A percentile compares a stretch with the other conserved stretches of the same genome.
These are phyloP conservation scores for Chalciporus pseudorubinellus DNA, from an alignment of 768 basidiomycete genomes.

Conservation along the genomic window DNA sequence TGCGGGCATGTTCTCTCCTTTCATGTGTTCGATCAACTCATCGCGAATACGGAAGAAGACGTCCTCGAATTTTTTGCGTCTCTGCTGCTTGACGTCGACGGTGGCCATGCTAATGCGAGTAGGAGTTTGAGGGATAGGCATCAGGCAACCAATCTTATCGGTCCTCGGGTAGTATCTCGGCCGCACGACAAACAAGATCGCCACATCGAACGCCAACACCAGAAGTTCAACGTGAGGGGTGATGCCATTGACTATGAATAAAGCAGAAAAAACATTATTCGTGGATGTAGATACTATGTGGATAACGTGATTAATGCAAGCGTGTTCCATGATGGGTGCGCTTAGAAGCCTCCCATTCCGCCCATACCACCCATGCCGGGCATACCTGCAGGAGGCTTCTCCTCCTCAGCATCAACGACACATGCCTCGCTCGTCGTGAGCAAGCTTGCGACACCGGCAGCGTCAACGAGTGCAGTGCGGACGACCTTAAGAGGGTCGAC, in stretches of 20 bases:
- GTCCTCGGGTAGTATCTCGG: not conserved
- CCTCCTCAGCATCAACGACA: slow-evolving; percentile 88
- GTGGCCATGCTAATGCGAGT: slow-evolving; percentile 21
- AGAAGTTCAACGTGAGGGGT: slow-evolving; percentile 17
- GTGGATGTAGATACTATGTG: slow-evolving; percentile 11
- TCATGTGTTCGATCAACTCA: slow-evolving; percentile 71
- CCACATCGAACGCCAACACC: not conserved
- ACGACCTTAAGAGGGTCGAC: slow-evolving; percentile 97
- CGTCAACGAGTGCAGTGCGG: slow-evolving; percentile 88
- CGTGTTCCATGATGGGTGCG: not conserved
- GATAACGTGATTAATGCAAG: slow-evolving; percentile 1
- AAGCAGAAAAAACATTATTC: slow-evolving; percentile 7
- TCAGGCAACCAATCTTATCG: not conserved
- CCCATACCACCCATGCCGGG: slow-evolving; percentile 61
- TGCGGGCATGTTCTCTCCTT: slow-evolving; percentile 71
- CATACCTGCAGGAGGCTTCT: slow-evolving; percentile 52
- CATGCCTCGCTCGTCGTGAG: slow-evolving; percentile 92
- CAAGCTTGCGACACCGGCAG: slow-evolving; percentile 88
- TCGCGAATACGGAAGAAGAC: slow-evolving; percentile 72
- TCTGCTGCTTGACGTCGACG: slow-evolving; percentile 38
- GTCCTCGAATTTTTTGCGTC: slow-evolving; percentile 63
- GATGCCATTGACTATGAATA: slow-evolving; percentile 19
- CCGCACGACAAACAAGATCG: not conserved
- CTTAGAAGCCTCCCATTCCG: slow-evolving; percentile 52
- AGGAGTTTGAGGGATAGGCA: not conserved